A percentile compares a stretch with the other conserved stretches of the same genome.
Conservation (phyloP, 768 basidiomycete genomes). For the Inosperma sp. region DNA sequence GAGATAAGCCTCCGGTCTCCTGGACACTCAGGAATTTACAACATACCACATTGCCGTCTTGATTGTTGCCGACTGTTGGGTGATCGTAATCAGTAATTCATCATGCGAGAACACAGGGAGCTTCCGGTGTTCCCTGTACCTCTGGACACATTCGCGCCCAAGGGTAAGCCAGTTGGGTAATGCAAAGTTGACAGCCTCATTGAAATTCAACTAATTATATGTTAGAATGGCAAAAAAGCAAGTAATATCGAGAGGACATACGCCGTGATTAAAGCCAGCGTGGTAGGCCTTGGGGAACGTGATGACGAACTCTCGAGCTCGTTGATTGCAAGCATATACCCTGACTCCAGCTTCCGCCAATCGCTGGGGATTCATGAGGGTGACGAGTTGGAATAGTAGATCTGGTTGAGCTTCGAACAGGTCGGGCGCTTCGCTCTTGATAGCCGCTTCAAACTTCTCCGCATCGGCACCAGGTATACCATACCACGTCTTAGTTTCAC, state of each 20-base stretch:
- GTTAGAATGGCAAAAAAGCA: slow-evolving; percentile 16
- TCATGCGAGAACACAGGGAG: slow-evolving; percentile 98
- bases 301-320: slow-evolving; percentile 95
- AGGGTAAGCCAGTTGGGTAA: slow-evolving; percentile 90
- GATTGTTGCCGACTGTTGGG: slow-evolving; percentile 88
- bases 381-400: slow-evolving; percentile 94
- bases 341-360: slow-evolving; percentile 84
- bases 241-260: slow-evolving; percentile 38
- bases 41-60: slow-evolving; percentile 89
- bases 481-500: slow-evolving; percentile 99
- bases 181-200: slow-evolving; percentile 98
- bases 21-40: neutral
- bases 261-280: slow-evolving; percentile 97
- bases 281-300: slow-evolving; percentile 98
- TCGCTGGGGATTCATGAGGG: slow-evolving; percentile 91
- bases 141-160: slow-evolving; percentile 82
- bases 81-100: slow-evolving; percentile 95
- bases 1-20: slow-evolving; percentile 1
- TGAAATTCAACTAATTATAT: slow-evolving; percentile 81
- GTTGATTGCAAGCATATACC: slow-evolving; percentile 92
- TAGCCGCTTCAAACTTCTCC: slow-evolving; percentile 93
- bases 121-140: slow-evolving; percentile 88
- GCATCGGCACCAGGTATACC: slow-evolving; percentile 95
- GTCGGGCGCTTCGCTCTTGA: slow-evolving; percentile 92
- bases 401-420: slow-evolving; percentile 97